These are phyloP conservation scores for Pythium chondricola DNA, from an alignment of 352 stramenopile genomes.

Conservation along the genomic window DNA sequence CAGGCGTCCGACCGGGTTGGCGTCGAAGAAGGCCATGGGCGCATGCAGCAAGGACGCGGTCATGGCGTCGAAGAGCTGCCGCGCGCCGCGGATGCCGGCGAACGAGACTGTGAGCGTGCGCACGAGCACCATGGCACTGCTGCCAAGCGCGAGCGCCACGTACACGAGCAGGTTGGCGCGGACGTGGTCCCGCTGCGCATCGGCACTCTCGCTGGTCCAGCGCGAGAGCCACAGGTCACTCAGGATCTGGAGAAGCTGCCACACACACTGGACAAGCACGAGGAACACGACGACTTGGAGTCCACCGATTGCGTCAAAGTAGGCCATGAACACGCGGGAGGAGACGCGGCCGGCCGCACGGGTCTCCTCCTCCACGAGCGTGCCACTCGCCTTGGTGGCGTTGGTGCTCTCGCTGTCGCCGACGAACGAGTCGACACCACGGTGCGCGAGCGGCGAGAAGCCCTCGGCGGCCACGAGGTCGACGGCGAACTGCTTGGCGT, in stretches of 20 bases:
- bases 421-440: conserved; percentile 29
- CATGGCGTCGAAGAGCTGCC: conserved; percentile 83
- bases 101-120: conserved; percentile 52
- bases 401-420: conserved; percentile 16
- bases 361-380: conserved; percentile 27
- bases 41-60: conserved; percentile 81
- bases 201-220: conserved; percentile 77
- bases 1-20: conserved; percentile 83
- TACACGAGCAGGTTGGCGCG: conserved; percentile 65
- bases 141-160: conserved; percentile 37
- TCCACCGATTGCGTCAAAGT: conserved; percentile 40
- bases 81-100: conserved; percentile 46
- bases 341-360: conserved; percentile 29
- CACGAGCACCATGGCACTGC: conserved; percentile 46
- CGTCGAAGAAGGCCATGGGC: conserved; percentile 94
- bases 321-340: conserved; percentile 34
- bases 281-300: conserved; percentile 37
- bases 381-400: not conserved
- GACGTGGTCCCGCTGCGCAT: conserved; percentile 73
- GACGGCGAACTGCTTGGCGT: conserved; percentile 22
- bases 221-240: conserved; percentile 91
- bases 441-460: conserved; percentile 27
- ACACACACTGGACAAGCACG: conserved; percentile 64
- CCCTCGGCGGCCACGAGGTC: conserved; percentile 23
- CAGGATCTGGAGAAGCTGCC: conserved; percentile 76